These are phyloP conservation scores for Trametes villosa DNA, from an alignment of 768 basidiomycete genomes.

Conservation along the genomic window DNA sequence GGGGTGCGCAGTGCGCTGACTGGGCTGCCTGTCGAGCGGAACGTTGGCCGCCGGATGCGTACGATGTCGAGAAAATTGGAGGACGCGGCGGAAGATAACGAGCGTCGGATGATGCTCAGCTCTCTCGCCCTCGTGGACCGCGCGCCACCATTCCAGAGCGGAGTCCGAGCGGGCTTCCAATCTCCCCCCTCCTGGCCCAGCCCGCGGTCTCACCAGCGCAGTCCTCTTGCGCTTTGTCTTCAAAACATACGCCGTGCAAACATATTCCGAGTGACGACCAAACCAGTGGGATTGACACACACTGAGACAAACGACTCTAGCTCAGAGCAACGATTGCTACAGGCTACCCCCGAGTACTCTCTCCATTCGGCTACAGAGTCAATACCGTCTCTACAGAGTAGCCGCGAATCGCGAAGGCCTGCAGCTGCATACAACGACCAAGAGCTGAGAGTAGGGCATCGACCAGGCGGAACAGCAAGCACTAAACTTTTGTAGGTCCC, in stretches of 20 bases:
- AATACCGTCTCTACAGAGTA: no score
- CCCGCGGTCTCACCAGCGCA: conserved; percentile 1
- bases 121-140: conserved; percentile 18
- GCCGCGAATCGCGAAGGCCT: no score
- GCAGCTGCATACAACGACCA: no score
- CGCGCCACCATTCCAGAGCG: conserved; percentile 31
- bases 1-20: conserved; percentile 13
- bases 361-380: no score
- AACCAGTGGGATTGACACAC: no score
- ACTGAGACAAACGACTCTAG: no score
- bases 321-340: no score
- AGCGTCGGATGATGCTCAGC: conserved; percentile 34
- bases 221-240: background rate
- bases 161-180: conserved; percentile 28
- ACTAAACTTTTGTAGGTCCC: no score
- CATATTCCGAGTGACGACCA: no score
- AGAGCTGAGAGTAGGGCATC: no score
- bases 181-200: background rate
- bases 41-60: conserved; percentile 37
- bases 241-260: background rate
- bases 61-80: conserved; percentile 40
- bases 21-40: conserved; percentile 16
- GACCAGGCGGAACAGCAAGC: no score
- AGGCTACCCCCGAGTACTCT: no score
- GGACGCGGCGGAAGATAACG: conserved; percentile 43